A percentile compares a stretch with the other conserved stretches of the same genome.
Conservation (phyloP, 2,329 filamentous ascomycete genomes). For the Zymoseptoria ardabiliae region DNA sequence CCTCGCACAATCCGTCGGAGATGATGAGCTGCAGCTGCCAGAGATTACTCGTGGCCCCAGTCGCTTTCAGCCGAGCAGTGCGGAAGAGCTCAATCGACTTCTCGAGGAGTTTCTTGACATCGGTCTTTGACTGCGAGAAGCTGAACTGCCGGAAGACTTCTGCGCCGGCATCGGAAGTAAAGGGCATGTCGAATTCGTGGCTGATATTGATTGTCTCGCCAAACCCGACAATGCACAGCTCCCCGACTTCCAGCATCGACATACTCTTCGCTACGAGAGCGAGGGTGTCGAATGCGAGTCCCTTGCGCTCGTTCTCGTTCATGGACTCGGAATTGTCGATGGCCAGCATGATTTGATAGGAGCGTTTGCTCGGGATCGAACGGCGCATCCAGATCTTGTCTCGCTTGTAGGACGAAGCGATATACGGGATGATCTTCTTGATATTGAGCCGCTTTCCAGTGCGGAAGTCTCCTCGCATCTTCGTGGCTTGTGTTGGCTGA, state of each 20-base stretch:
- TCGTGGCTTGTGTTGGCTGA: conserved; percentile 87
- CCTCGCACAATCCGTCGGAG: conserved; percentile 86
- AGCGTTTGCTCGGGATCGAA: conserved; percentile 81
- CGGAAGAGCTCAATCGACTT: conserved; percentile 76
- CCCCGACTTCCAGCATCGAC: conserved; percentile 87
- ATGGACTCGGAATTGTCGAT: conserved; percentile 95
- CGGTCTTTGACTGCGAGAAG: conserved; percentile 78
- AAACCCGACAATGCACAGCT: conserved; percentile 87
- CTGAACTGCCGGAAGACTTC: conserved; percentile 76
- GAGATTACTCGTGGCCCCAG: conserved; percentile 55
- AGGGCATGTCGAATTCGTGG: conserved; percentile 76
- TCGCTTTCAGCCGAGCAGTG: conserved; percentile 58
- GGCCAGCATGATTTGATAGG: conserved; percentile 94
- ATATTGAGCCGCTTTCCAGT: conserved; percentile 98
- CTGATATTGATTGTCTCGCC: conserved; percentile 76
- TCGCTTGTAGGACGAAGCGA: conserved; percentile 94
- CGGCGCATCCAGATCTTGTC: conserved; percentile 99
- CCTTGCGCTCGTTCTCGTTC: conserved; percentile 70
- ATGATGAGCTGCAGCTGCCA: conserved; percentile 95
- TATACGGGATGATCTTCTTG: conserved; percentile 98
- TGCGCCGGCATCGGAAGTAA: conserved; percentile 74
- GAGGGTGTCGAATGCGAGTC: conserved; percentile 85
- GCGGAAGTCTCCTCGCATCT: conserved; percentile 91
- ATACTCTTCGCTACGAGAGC: conserved; percentile 83
- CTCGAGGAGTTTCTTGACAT: conserved; percentile 71